Conservation (phyloP, 1,284 basidiomycete species). For the Naganishia albida region DNA sequence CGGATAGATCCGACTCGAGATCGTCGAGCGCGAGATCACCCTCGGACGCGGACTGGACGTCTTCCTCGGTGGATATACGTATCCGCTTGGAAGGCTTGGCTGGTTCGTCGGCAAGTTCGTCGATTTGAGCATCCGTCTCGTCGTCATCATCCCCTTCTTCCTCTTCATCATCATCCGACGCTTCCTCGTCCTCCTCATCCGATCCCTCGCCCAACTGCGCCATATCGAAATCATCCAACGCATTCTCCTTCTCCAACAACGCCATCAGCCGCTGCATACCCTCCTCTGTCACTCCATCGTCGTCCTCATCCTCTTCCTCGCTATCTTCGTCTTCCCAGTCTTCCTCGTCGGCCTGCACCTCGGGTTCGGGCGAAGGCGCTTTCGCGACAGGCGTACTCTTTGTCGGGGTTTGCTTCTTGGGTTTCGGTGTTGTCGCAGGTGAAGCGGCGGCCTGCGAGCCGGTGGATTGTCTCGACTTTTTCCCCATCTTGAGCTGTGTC, state of each 20-base stretch:
- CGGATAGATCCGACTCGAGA: constrained; percentile 60
- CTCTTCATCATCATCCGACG: constrained; percentile 39
- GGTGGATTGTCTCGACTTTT: constrained; percentile 54
- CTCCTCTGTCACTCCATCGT: constrained; percentile 37
- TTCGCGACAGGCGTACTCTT: constrained; percentile 10
- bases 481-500: constrained; percentile 54
- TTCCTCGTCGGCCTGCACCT: constrained; percentile 32
- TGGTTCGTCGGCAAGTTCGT: constrained; percentile 20
- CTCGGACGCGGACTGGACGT: constrained; percentile 52
- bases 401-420: constrained; percentile 10
- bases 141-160: constrained; percentile 25
- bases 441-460: constrained; percentile 47
- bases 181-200: constrained; percentile 43
- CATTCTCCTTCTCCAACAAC: constrained; percentile 36
- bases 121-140: constrained; percentile 37
- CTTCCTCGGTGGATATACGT: constrained; percentile 23
- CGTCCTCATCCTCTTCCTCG: constrained; percentile 43
- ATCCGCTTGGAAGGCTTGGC: constrained; percentile 10
- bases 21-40: constrained; percentile 69
- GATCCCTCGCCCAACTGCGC: constrained; percentile 36
- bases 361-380: constrained; percentile 21
- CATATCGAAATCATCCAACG: constrained; percentile 33
- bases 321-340: constrained; percentile 37
- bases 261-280: constrained; percentile 36
- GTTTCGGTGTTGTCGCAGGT: constrained; percentile 16